phyloP scores from a whole-genome alignment of 2,329 filamentous ascomycete species.

The Exophiala oligosperma region DNA sequence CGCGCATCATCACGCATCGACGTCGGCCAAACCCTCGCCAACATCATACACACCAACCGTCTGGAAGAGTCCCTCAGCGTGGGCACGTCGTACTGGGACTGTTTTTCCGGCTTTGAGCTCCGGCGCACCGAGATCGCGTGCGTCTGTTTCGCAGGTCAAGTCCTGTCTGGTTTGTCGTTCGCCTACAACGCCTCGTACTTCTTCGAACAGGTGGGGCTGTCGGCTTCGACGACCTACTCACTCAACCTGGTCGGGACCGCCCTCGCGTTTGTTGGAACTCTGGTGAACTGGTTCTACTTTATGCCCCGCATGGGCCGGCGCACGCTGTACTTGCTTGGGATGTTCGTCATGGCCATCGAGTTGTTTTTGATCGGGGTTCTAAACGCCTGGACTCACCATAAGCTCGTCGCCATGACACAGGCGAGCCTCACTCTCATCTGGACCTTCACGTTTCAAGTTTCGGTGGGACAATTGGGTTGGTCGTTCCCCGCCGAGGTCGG shows the following conservation, averaged over 20 bases:
- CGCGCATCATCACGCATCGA: conserved; percentile 25
- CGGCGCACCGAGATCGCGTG: conserved; percentile 46
- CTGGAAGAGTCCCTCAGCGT: conserved; percentile 31
- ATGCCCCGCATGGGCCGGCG: conserved; percentile 39
- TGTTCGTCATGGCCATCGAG: conserved; percentile 31
- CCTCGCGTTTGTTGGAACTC: conserved; percentile 56
- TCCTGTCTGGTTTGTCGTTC: conserved; percentile 37
- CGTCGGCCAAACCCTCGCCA: conserved; percentile 33
- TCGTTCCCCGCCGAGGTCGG: conserved; percentile 53
- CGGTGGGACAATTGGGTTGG: conserved; percentile 56
- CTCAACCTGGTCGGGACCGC: conserved; percentile 58
- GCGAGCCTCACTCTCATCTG: conserved; percentile 52
- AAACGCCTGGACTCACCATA: conserved; percentile 27
- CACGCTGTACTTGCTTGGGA: conserved; percentile 39
- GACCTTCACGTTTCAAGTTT: conserved; percentile 55
- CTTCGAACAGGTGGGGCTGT: conserved; percentile 42
- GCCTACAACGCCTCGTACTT: conserved; percentile 41
- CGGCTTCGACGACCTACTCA: conserved; percentile 35
- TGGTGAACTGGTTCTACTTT: conserved; percentile 50
- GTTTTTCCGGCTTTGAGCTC: conserved; percentile 35
- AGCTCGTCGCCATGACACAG: conserved; percentile 34
- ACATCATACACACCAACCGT: conserved; percentile 41
- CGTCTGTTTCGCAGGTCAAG: conserved; percentile 39
- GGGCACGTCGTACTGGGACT: conserved; percentile 34
- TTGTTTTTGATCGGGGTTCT: conserved; percentile 35